These are phyloP conservation scores for Hygrophoropsis aurantiaca DNA, from an alignment of 768 basidiomycete genomes.

Conservation along the genomic window DNA sequence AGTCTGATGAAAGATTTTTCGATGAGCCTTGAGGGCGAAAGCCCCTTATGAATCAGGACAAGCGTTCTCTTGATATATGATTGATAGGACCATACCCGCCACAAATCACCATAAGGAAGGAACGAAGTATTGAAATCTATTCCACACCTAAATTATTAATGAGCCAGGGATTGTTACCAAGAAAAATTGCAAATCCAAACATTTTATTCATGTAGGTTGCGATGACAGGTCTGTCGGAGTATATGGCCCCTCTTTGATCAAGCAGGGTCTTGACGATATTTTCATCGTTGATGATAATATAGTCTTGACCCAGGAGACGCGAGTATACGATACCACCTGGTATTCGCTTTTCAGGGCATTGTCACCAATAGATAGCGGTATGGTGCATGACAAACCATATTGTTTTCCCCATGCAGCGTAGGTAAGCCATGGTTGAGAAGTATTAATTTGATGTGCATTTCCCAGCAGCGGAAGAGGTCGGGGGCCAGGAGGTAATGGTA, in stretches of 20 bases:
- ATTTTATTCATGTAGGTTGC: background rate
- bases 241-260: constrained; percentile 48
- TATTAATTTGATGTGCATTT: too few species aligned
- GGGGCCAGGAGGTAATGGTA: too few species aligned
- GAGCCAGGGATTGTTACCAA: background rate
- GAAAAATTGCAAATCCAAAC: background rate
- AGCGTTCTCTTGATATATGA: too few species aligned
- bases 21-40: background rate
- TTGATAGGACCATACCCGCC: constrained; percentile 17
- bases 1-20: background rate
- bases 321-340: constrained; percentile 1
- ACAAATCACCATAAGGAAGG: constrained; percentile 9
- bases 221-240: constrained; percentile 64
- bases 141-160: background rate
- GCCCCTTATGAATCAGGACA: too few species aligned
- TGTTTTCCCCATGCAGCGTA: too few species aligned
- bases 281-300: constrained; percentile 1
- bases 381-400: too few species aligned
- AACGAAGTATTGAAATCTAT: background rate
- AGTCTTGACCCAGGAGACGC: background rate
- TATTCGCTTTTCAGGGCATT: background rate
- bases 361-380: too few species aligned
- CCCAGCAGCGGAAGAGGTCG: too few species aligned
- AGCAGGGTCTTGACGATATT: background rate
- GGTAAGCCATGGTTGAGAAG: too few species aligned